Conservation (phyloP, 2,329 filamentous ascomycete genomes). For the Drechslerella coelobrocha region DNA sequence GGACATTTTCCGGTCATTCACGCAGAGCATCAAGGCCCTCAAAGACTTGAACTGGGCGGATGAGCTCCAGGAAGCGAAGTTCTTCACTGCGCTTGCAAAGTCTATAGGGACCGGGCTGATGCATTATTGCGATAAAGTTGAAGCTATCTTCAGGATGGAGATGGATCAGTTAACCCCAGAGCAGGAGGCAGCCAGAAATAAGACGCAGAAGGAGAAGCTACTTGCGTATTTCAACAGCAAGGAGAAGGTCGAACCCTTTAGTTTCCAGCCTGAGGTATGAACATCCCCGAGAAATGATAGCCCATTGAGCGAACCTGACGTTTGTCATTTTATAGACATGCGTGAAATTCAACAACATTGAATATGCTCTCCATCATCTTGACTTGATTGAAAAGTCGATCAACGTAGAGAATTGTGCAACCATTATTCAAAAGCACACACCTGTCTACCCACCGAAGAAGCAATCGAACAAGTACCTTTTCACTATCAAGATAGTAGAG, state of each 20-base stretch:
- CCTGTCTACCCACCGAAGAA: slow-evolving; percentile 71
- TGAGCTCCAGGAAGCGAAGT: slow-evolving; percentile 89
- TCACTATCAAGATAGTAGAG: slow-evolving; percentile 98
- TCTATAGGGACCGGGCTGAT: slow-evolving; percentile 82
- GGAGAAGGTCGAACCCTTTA: slow-evolving; percentile 93
- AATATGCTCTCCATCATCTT: slow-evolving; percentile 89
- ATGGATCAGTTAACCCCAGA: slow-evolving; percentile 92
- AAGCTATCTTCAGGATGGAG: slow-evolving; percentile 82
- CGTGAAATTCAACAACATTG: slow-evolving; percentile 96
- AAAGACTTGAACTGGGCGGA: slow-evolving; percentile 89
- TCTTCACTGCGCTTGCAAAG: slow-evolving; percentile 92
- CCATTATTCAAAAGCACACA: slow-evolving; percentile 75
- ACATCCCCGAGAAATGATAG: neutral
- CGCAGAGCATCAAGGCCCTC: slow-evolving; percentile 86
- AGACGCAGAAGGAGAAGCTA: slow-evolving; percentile 89
- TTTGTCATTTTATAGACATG: slow-evolving; percentile 70
- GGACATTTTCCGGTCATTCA: slow-evolving; percentile 92
- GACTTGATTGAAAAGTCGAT: slow-evolving; percentile 88
- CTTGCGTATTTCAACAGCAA: slow-evolving; percentile 89
- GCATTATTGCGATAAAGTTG: slow-evolving; percentile 88
- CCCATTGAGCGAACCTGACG: slow-evolving; percentile 54
- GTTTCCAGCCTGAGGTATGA: slow-evolving; percentile 88
- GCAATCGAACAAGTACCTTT: slow-evolving; percentile 85
- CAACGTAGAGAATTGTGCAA: slow-evolving; percentile 88
- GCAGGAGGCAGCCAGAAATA: slow-evolving; percentile 77